Evolutionary conservation across 164 flowering plant genomes (phyloP).

Genomic region (Piper longum): DNA sequence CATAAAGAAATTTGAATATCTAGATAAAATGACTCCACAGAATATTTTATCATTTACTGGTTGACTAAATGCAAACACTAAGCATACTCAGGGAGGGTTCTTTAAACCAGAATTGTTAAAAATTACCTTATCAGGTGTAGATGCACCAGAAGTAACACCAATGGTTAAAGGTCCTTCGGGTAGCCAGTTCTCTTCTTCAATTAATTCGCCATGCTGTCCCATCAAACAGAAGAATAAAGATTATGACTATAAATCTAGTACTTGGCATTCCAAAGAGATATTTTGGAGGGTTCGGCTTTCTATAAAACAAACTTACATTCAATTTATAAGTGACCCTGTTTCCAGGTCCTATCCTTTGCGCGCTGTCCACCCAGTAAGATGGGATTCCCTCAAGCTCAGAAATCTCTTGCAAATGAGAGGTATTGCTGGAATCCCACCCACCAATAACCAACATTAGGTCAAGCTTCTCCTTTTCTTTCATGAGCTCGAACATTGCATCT

Average conservation of each 20-base stretch:
- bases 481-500: constrained; percentile 92
- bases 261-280: not conserved
- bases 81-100: not conserved
- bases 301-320: constrained; percentile 31
- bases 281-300: not conserved
- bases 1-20: not conserved
- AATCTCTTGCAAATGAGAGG: constrained; percentile 96
- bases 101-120: not conserved
- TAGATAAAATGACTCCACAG: not conserved
- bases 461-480: constrained; percentile 55
- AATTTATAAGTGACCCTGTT: constrained; percentile 68
- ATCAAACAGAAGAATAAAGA: not conserved
- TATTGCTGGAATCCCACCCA: constrained; percentile 97
- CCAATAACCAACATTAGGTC: constrained; percentile 89
- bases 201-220: constrained; percentile 77
- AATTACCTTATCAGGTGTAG: constrained; percentile 91
- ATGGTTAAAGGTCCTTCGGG: constrained; percentile 80
- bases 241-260: not conserved
- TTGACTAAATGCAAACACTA: not conserved
- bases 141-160: constrained; percentile 93
- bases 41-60: not conserved
- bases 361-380: constrained; percentile 91
- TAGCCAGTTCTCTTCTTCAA: constrained; percentile 82
- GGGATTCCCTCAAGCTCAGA: constrained; percentile 84
- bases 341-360: constrained; percentile 88